phyloP scores from a whole-genome alignment of 257 asterid species.

The Fraxinus pennsylvanica region DNA sequence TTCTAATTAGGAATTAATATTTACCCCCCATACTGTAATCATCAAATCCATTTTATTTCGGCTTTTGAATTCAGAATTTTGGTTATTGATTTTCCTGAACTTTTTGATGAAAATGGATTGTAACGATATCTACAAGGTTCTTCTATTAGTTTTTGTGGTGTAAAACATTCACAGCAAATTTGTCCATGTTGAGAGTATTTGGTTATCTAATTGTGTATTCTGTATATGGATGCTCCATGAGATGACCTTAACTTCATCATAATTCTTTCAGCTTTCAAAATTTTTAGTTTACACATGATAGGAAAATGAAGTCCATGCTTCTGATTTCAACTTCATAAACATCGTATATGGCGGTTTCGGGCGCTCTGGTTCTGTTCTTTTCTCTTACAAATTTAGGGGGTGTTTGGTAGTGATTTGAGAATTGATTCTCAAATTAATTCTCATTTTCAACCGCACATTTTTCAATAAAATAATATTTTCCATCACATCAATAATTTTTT shows the following conservation, averaged over 20 bases:
- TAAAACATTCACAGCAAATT: too few species aligned
- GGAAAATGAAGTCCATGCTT: not conserved
- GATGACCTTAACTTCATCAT: not conserved
- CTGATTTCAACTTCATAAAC: not conserved
- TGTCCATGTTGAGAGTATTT: not conserved
- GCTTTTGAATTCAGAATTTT: too few species aligned
- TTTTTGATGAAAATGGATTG: not conserved
- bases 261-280: not conserved
- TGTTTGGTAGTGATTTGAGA: too few species aligned
- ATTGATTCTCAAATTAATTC: too few species aligned
- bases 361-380: not conserved
- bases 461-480: too few species aligned
- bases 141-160: not conserved
- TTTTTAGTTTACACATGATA: not conserved
- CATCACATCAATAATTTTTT: too few species aligned
- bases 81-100: not conserved
- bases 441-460: too few species aligned
- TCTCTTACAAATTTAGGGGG: not conserved
- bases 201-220: not conserved
- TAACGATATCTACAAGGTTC: not conserved
- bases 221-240: not conserved
- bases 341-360: not conserved
- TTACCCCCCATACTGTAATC: not conserved
- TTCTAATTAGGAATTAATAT: not conserved
- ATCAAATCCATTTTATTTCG: not conserved